Percentiles rank a stretch among this genome's conserved stretches.
phyloP scores from a whole-genome alignment of 2,329 filamentous ascomycete species.

The Penicillium sp. region DNA sequence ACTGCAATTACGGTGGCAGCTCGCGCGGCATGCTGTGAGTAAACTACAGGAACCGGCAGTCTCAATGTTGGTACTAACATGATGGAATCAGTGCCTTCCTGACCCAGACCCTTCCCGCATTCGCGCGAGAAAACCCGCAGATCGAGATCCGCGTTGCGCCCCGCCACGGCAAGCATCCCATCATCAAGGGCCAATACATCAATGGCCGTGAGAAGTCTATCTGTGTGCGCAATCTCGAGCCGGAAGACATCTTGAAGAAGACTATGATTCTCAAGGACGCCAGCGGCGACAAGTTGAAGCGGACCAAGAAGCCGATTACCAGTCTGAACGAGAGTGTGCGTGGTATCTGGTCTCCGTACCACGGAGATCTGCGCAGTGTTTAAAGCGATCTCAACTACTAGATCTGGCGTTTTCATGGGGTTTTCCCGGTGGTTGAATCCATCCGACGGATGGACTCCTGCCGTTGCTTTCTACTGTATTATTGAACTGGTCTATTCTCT shows the following conservation, averaged over 20 bases:
- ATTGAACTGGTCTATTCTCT: constrained; percentile 23
- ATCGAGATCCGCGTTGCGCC: constrained; percentile 91
- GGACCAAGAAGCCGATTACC: constrained; percentile 55
- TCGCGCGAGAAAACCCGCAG: constrained; percentile 76
- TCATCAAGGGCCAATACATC: constrained; percentile 86
- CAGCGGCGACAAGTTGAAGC: constrained; percentile 49
- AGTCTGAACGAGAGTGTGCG: constrained; percentile 62
- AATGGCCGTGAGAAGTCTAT: constrained; percentile 82
- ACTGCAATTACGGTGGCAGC: constrained; percentile 93
- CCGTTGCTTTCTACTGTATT: constrained; percentile 27
- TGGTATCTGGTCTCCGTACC: constrained; percentile 62
- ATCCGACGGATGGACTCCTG: constrained; percentile 7
- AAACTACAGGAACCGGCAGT: constrained; percentile 2
- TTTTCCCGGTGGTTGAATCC: constrained; percentile 10
- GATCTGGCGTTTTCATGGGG: constrained; percentile 1
- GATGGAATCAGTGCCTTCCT: constrained; percentile 64
- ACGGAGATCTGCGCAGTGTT: constrained; percentile 52
- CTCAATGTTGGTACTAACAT: constrained; percentile 1
- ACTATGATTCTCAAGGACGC: constrained; percentile 48
- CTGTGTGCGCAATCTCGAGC: constrained; percentile 81
- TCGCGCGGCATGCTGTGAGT: constrained; percentile 89
- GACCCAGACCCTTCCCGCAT: constrained; percentile 66
- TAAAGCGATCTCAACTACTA: constrained; percentile 26
- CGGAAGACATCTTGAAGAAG: constrained; percentile 76
- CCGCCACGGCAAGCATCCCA: constrained; percentile 81